Conservation (phyloP, 768 basidiomycete genomes). For the Psilocybe azurescens region DNA sequence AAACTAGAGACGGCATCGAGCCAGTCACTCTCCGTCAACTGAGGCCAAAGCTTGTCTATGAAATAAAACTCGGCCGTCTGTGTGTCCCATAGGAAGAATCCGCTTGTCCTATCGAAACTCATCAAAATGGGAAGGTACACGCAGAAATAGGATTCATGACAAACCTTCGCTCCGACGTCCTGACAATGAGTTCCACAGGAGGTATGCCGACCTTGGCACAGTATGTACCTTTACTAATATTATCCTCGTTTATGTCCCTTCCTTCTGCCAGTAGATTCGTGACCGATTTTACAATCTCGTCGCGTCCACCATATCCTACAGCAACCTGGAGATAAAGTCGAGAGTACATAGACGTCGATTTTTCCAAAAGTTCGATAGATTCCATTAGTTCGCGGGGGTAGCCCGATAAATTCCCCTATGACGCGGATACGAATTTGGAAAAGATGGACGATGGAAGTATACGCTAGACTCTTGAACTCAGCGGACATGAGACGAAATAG, state of each 20-base stretch:
- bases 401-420: neutral
- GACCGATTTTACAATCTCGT: constrained; percentile 5
- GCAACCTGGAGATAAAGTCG: constrained; percentile 1
- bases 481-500: constrained; percentile 4
- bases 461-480: constrained; percentile 1
- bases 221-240: neutral
- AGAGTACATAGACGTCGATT: neutral
- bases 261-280: neutral
- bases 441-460: neutral
- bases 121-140: neutral
- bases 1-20: neutral
- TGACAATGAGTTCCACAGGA: constrained; percentile 1
- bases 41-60: constrained; percentile 8
- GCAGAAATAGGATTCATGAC: neutral
- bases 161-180: constrained; percentile 3
- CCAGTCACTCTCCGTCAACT: constrained; percentile 1
- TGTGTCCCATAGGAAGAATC: constrained; percentile 8
- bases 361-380: neutral
- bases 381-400: neutral
- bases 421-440: constrained; percentile 8
- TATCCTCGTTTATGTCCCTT: neutral
- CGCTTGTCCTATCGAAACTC: neutral
- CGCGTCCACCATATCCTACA: constrained; percentile 3
- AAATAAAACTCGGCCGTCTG: constrained; percentile 2
- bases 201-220: neutral